Conservation (phyloP, 768 basidiomycete genomes). For the Kwoniella sp. region DNA sequence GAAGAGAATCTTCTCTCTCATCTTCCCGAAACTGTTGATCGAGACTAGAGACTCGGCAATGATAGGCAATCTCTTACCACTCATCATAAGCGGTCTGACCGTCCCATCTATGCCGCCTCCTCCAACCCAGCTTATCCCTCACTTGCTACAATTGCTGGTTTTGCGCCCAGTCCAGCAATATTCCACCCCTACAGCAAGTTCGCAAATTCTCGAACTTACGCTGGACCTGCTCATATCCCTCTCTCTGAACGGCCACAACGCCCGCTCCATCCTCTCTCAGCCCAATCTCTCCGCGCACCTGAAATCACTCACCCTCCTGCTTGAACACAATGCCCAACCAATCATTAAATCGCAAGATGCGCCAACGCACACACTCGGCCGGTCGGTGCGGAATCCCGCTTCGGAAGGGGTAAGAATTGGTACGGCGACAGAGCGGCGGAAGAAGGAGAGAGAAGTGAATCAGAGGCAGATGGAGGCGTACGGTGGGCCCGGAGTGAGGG, state of each 20-base stretch:
- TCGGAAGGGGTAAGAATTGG: slow-evolving; percentile 21
- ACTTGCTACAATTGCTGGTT: slow-evolving; percentile 42
- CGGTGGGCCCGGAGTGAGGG: slow-evolving; percentile 24
- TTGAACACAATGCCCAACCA: slow-evolving; percentile 27
- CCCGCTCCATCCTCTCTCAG: slow-evolving; percentile 59
- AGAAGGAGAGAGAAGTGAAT: slow-evolving; percentile 33
- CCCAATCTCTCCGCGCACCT: slow-evolving; percentile 34
- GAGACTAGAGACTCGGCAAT: slow-evolving; percentile 46
- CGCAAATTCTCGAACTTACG: slow-evolving; percentile 64
- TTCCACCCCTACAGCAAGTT: slow-evolving; percentile 54
- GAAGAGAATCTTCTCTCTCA: slow-evolving; percentile 11
- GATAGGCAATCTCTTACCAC: slow-evolving; percentile 38
- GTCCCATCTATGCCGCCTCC: slow-evolving; percentile 26
- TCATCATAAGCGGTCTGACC: slow-evolving; percentile 41
- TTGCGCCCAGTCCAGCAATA: slow-evolving; percentile 19
- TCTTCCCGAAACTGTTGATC: slow-evolving; percentile 39
- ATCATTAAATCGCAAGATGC: slow-evolving; percentile 16
- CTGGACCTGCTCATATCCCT: slow-evolving; percentile 68
- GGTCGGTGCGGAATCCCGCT: slow-evolving; percentile 36
- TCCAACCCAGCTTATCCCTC: slow-evolving; percentile 34
- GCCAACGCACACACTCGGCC: slow-evolving; percentile 3
- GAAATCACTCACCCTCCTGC: slow-evolving; percentile 26
- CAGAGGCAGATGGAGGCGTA: slow-evolving; percentile 33
- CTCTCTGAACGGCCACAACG: slow-evolving; percentile 69
- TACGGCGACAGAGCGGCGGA: slow-evolving; percentile 27